Conservation (phyloP, 306 rosid genomes). For the Cucurbita pepo region DNA sequence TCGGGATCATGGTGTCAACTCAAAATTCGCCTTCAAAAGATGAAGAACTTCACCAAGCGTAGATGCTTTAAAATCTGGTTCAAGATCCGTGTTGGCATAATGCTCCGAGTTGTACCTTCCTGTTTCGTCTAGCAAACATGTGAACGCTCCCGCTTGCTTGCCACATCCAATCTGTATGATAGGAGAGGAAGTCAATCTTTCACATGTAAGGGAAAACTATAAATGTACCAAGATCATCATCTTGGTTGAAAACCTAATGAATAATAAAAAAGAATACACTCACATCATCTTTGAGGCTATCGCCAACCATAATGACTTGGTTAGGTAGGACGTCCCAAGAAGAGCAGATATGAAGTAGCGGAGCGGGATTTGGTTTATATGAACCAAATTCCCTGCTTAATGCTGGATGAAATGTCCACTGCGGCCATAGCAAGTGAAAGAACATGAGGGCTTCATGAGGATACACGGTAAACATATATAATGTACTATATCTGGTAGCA, state of each 20-base stretch:
- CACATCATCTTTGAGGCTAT: conserved; percentile 89
- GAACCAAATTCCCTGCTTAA: conserved; percentile 79
- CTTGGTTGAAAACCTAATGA: neutral
- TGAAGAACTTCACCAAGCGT: conserved; percentile 50
- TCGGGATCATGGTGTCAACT: conserved; percentile 24
- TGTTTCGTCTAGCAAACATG: conserved; percentile 77
- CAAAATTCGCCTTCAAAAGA: conserved; percentile 48
- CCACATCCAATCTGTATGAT: conserved; percentile 60
- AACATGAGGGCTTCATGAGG: neutral
- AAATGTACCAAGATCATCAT: neutral
- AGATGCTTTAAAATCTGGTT: conserved; percentile 80
- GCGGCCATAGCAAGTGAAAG: conserved; percentile 10
- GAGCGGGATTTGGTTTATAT: conserved; percentile 82
- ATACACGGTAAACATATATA: neutral
- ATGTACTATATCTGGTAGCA: neutral
- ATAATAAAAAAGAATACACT: conserved; percentile 2
- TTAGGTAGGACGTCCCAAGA: conserved; percentile 68
- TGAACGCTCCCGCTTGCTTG: conserved; percentile 67
- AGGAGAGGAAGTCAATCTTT: neutral
- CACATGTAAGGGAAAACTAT: neutral
- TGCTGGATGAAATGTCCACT: conserved; percentile 75
- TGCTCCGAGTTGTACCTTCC: conserved; percentile 55
- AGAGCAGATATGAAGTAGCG: conserved; percentile 74
- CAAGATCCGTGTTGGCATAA: conserved; percentile 23
- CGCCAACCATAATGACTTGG: conserved; percentile 91